phyloP scores from a whole-genome alignment of 306 rosid species.

The Morella rubra region DNA sequence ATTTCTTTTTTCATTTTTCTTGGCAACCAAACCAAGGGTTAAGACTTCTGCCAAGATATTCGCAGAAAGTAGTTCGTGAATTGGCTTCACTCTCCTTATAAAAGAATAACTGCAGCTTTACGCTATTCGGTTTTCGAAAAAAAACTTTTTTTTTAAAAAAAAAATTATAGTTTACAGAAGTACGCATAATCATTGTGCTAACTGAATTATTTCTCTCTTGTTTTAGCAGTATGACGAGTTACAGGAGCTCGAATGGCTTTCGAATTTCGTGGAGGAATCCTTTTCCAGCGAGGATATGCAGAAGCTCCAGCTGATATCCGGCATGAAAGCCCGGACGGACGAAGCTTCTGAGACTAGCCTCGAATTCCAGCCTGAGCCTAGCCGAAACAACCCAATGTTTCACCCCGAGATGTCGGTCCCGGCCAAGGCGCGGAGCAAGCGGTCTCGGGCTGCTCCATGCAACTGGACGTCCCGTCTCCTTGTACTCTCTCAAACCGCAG shows the following conservation, averaged over 20 bases:
- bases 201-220: background rate
- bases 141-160: no score
- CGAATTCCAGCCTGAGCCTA: conserved; percentile 33
- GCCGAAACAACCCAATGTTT: conserved; percentile 35
- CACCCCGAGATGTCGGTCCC: conserved; percentile 58
- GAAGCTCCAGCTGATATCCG: conserved; percentile 73
- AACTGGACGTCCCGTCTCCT: conserved; percentile 80
- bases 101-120: conserved; percentile 18
- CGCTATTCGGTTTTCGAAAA: background rate
- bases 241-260: conserved; percentile 92
- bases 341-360: conserved; percentile 30
- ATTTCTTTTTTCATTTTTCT: background rate
- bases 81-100: background rate
- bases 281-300: conserved; percentile 80
- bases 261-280: conserved; percentile 81
- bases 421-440: conserved; percentile 88
- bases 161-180: no score
- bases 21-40: background rate
- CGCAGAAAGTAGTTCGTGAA: conserved; percentile 12
- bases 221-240: conserved; percentile 69
- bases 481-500: conserved; percentile 44
- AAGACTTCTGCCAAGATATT: conserved; percentile 9
- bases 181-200: background rate
- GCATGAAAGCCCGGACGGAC: conserved; percentile 47
- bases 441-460: conserved; percentile 74